Evolutionary conservation across 768 basidiomycete genomes (phyloP), one percentile per base, ranked within the genome.

Genomic region (Multifurca ochricompacta): DNA sequence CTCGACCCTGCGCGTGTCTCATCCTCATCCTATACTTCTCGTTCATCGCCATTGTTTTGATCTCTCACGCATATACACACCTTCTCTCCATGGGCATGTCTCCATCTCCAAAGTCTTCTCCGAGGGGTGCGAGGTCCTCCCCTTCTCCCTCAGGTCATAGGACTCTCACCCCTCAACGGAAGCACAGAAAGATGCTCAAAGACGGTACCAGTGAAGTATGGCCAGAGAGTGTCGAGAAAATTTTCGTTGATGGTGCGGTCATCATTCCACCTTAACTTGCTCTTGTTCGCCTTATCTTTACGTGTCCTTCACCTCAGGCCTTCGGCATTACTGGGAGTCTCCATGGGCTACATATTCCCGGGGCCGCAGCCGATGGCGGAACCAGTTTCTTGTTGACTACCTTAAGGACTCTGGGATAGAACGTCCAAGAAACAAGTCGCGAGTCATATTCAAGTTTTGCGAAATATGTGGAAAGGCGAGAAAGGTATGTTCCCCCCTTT

Each of bases 401-500:
- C 79, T 91, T 55, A 75, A 82, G 51, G 82, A 80, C 59, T 71
- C 75, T 34, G 84, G 83, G 51, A 78, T 91, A 65, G 75, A 76
- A 25, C 82, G 88, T 77, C 85, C 41, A 90, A 90, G 75, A 90
- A 91, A 68, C 88, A 91, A 68, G 88, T 91, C 59, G 88, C 88
- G n/a, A 87, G 84, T 67, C 88, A 91, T 63, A 86, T 91, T 48
- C 88, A 91, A 65, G 87, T 89, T 52, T 67, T 88, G 51, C 74
- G 87, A 47, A 90, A 90, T 65, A 90, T 90, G 87, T 89, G 86
- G 87, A 88, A 88, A 67, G 87, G 86, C 21, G 80, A 85, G 55
- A 76, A 82, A 73, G 83, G 87, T 85, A 54, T 31, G 72, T 61
- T 16, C 27, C n/a, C 36, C 34, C 6, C 48, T 43, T 1, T 62